These are phyloP conservation scores for Carpinus fangiana DNA, from an alignment of 306 rosid species.

Conservation along the genomic window DNA sequence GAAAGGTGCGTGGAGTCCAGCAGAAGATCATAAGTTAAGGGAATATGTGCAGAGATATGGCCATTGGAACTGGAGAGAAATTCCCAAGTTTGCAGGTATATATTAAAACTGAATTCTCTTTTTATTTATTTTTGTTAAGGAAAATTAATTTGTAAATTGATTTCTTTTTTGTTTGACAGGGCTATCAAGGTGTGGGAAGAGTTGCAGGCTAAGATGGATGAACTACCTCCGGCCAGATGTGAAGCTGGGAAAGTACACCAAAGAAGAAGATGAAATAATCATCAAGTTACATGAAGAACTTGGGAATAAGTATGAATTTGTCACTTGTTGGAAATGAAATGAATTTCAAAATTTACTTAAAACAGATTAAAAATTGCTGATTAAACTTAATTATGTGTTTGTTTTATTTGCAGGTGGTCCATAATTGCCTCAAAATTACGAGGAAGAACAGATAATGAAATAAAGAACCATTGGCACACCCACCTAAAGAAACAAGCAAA, in stretches of 20 bases:
- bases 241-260: constrained; percentile 59
- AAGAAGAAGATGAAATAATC: constrained; percentile 57
- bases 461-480: constrained; percentile 75
- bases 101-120: background rate
- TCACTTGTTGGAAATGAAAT: background rate
- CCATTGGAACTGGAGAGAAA: constrained; percentile 69
- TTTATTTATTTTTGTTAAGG: background rate
- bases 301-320: constrained; percentile 65
- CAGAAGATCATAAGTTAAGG: constrained; percentile 65
- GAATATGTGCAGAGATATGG: constrained; percentile 47
- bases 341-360: background rate
- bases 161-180: constrained; percentile 34
- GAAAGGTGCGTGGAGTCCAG: constrained; percentile 77
- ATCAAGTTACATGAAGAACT: constrained; percentile 51
- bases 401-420: constrained; percentile 52
- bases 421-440: constrained; percentile 51
- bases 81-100: constrained; percentile 64
- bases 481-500: constrained; percentile 42
- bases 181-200: constrained; percentile 76
- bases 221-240: constrained; percentile 71
- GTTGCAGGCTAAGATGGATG: constrained; percentile 83
- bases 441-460: constrained; percentile 76
- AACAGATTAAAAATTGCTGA: background rate
- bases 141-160: background rate
- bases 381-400: background rate